Percentiles rank a stretch among this genome's conserved stretches.
These are phyloP conservation scores for Nicotiana attenuata DNA, from an alignment of 257 asterid genomes.

Conservation along the genomic window DNA sequence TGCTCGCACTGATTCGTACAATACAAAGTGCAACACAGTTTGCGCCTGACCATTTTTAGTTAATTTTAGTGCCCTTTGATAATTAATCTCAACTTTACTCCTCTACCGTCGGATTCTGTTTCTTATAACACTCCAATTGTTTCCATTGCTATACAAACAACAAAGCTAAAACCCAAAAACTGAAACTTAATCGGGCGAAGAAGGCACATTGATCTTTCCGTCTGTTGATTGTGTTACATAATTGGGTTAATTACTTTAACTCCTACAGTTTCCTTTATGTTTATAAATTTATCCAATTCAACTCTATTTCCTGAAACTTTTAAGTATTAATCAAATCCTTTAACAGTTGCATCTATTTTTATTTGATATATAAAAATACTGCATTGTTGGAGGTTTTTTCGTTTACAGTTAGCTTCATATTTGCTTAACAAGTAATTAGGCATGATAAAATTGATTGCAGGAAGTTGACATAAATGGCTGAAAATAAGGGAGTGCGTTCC, in stretches of 20 bases:
- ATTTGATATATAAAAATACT: too few relatives aligned
- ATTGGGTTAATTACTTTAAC: too few relatives aligned
- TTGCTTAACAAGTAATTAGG: not conserved
- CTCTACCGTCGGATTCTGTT: too few relatives aligned
- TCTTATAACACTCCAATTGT: too few relatives aligned
- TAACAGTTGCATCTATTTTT: too few relatives aligned
- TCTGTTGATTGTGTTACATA: not conserved
- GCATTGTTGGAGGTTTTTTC: not conserved
- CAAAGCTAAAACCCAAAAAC: not conserved
- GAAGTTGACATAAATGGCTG: slow-evolving; percentile 23
- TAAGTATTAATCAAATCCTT: not conserved
- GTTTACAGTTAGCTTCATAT: not conserved
- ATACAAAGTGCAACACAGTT: not conserved
- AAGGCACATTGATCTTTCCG: not conserved
- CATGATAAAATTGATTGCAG: not conserved
- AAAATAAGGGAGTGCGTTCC: slow-evolving; percentile 10
- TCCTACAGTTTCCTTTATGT: too few relatives aligned
- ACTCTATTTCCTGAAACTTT: not conserved
- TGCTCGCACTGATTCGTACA: not conserved
- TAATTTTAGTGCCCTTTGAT: not conserved
- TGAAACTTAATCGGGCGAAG: not conserved
- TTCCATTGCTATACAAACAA: not conserved
- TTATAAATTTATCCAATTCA: too few relatives aligned
- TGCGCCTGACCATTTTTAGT: not conserved
- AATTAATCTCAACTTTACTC: not conserved